Conservation (phyloP, 768 basidiomycete species). For the Boletus barrowsii region DNA sequence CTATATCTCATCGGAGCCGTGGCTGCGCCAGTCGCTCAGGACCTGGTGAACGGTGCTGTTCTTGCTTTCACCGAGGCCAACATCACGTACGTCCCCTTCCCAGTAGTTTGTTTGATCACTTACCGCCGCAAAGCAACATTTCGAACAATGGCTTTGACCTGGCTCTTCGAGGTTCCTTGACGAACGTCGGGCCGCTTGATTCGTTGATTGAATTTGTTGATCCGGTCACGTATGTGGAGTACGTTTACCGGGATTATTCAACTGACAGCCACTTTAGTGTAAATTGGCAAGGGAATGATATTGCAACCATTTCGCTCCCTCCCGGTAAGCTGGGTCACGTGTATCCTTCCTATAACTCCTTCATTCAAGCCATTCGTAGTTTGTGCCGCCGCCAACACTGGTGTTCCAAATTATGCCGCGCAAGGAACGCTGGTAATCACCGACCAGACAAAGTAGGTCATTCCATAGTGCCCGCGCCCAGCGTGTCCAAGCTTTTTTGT, state of each 20-base stretch:
- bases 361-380: conserved; percentile 34
- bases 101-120: conserved; percentile 42
- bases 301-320: conserved; percentile 63
- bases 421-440: conserved; percentile 55
- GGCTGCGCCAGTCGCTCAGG: conserved; percentile 62
- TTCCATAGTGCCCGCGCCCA: neutral
- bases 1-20: conserved; percentile 71
- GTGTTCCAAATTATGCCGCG: conserved; percentile 60
- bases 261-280: conserved; percentile 39
- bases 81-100: conserved; percentile 43
- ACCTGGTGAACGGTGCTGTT: conserved; percentile 55
- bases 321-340: conserved; percentile 37
- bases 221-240: conserved; percentile 48
- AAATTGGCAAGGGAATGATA: conserved; percentile 58
- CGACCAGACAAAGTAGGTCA: conserved; percentile 44
- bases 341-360: neutral
- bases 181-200: conserved; percentile 65
- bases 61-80: conserved; percentile 56
- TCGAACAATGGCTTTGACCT: conserved; percentile 63
- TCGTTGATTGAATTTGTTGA: conserved; percentile 64
- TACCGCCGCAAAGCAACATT: conserved; percentile 50
- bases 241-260: neutral
- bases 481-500: neutral
- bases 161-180: conserved; percentile 55
- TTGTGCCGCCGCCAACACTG: conserved; percentile 63